A percentile compares a stretch with the other conserved stretches of the same genome.
phyloP scores from a whole-genome alignment of 2,329 filamentous ascomycete species.

The Claviceps paspali region DNA sequence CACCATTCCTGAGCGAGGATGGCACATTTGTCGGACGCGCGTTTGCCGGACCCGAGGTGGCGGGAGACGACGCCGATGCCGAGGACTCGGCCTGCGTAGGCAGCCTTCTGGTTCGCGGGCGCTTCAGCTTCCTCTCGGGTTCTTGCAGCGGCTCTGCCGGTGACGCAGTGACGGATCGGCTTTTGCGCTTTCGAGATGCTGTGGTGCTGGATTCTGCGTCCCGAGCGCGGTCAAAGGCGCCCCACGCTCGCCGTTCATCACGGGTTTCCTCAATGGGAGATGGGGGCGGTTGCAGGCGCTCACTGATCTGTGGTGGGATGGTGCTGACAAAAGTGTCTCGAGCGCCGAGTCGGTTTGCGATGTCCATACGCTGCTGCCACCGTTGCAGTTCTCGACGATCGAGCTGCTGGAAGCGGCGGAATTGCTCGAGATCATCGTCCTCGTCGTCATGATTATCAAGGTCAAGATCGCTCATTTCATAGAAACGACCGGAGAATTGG shows the following conservation, averaged over 20 bases:
- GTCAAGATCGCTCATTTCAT: slow-evolving; percentile 35
- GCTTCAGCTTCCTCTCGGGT: slow-evolving; percentile 72
- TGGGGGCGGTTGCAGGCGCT: slow-evolving; percentile 42
- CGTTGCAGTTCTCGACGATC: slow-evolving; percentile 48
- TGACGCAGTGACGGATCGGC: slow-evolving; percentile 53
- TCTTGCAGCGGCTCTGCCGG: slow-evolving; percentile 53
- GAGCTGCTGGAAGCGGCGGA: slow-evolving; percentile 36
- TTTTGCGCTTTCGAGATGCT: slow-evolving; percentile 55
- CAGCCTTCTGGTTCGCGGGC: slow-evolving; percentile 63
- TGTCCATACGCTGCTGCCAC: slow-evolving; percentile 73
- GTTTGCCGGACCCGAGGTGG: slow-evolving; percentile 15
- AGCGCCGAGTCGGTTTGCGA: slow-evolving; percentile 67
- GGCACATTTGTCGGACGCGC: slow-evolving; percentile 8
- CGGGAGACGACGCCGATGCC: slow-evolving; percentile 21
- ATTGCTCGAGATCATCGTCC: slow-evolving; percentile 56
- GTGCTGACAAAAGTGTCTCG: slow-evolving; percentile 54
- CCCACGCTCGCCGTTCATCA: slow-evolving; percentile 78
- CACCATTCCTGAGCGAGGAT: slow-evolving; percentile 11
- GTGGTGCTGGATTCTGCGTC: slow-evolving; percentile 43
- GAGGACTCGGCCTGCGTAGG: slow-evolving; percentile 32
- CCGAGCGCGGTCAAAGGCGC: slow-evolving; percentile 72
- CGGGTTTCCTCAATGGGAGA: slow-evolving; percentile 50
- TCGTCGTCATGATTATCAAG: slow-evolving; percentile 31
- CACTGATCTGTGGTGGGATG: slow-evolving; percentile 41
- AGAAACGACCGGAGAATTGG: slow-evolving; percentile 44